Evolutionary conservation across 202 grass and related monocot genomes (phyloP), one percentile per base, ranked within the genome.

Genomic region (Schoenoplectus triqueter): DNA sequence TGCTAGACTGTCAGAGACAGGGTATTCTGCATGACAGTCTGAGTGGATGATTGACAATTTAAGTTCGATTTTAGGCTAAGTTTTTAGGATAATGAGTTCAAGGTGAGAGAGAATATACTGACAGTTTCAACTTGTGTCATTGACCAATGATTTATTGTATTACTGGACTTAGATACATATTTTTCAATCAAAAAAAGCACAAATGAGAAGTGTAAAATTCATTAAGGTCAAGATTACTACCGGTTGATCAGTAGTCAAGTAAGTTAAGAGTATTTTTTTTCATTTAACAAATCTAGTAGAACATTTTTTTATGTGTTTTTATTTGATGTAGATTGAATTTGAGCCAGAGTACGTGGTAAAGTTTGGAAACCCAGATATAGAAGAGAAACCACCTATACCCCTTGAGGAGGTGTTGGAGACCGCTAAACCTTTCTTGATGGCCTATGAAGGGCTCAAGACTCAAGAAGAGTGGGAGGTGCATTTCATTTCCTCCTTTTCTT

Each of bases 391-490:
- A 11, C 93, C 91, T 6, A 94, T 98, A 87, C 81, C 93, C 50
- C 88, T 92, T 81, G 75, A 84, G 64, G 93, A 95, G 19, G 79
- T 89, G 69, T 76, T 98, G 41, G 81, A 95, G 74, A 94, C 91
- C 66, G 86, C 88, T n/a, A 95, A 98, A 84, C 96, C 93, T 48
- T 98, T 98, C 62, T 65, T 95, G 88, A 68, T 98, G 59, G 87
- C 93, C 1, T 98, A 91, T 44, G 91, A 95, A 87, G 96, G 96
- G 73, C 89, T 98, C 80, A 21, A 82, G 40, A 88, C 89, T 69
- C 91, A 95, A 87, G 96, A 98, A 83, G 90, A 98, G 83, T 98
- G 93, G 96, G 88, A 98, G 93, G 93, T 94, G 70, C 86, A 69
- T 89, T 87, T 71, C 67, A 41, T 14, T 63, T 78, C 4, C 73